Evolutionary conservation across 208 protist genomes (phyloP).

Genomic region (Balamuthia mandrillaris): DNA sequence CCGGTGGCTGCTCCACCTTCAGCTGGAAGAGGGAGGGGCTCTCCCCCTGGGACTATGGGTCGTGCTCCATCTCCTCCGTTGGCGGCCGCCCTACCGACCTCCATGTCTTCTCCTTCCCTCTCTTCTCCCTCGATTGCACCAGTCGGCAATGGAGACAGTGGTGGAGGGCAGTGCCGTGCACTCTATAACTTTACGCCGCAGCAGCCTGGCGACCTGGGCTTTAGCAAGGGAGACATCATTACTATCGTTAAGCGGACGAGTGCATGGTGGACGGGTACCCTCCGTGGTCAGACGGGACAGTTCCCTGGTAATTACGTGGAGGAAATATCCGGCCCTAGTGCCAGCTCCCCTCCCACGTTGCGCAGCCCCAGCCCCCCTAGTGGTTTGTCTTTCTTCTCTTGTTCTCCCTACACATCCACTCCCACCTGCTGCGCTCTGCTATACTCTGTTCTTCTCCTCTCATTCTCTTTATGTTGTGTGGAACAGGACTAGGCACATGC

Average conservation of each 20-base stretch:
- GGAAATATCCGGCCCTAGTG: too few relatives aligned
- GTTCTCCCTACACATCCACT: neutral
- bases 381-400: neutral
- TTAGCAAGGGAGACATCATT: neutral
- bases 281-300: neutral
- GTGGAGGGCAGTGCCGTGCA: neutral
- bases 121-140: neutral
- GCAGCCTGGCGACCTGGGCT: neutral
- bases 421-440: neutral
- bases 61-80: neutral
- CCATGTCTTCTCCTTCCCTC: neutral
- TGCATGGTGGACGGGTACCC: neutral
- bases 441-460: neutral
- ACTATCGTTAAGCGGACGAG: too few relatives aligned
- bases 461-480: neutral
- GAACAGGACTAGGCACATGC: neutral
- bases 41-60: neutral
- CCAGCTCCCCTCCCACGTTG: too few relatives aligned
- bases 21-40: neutral
- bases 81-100: neutral
- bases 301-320: slow-evolving; percentile 24
- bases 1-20: neutral
- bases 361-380: too few relatives aligned
- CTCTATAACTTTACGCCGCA: neutral
- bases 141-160: neutral